These are phyloP conservation scores for Amoebophrya sp. DNA, from an alignment of 169 alveolate species.

Conservation along the genomic window DNA sequence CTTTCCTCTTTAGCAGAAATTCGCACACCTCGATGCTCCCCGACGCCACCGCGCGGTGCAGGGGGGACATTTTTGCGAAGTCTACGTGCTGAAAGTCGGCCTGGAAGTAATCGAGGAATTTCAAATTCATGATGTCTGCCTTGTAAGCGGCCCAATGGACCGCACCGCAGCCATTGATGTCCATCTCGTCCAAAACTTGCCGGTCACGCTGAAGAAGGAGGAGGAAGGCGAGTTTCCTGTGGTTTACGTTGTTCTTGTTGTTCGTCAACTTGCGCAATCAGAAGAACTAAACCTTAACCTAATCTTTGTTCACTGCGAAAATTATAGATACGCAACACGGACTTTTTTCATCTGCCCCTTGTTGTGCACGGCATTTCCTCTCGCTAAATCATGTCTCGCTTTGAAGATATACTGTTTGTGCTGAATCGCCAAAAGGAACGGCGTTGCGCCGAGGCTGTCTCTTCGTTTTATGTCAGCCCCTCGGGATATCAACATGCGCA, in stretches of 20 bases:
- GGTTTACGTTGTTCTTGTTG: no score
- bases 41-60: not conserved
- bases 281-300: no score
- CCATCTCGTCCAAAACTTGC: not conserved
- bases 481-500: not conserved
- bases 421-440: not conserved
- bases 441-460: not conserved
- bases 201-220: not conserved
- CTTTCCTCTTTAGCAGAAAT: not conserved
- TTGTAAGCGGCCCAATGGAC: not conserved
- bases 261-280: no score
- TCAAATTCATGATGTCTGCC: not conserved
- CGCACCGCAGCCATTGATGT: slow-evolving; percentile 5
- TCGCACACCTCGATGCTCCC: not conserved
- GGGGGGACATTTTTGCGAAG: not conserved
- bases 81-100: not conserved
- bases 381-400: no score
- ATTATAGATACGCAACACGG: no score
- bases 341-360: no score
- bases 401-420: slow-evolving; percentile 6
- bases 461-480: not conserved
- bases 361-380: no score
- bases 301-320: no score
- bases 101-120: not conserved
- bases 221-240: not conserved